Evolutionary conservation across 352 stramenopile species (phyloP), one percentile per base, ranked within the genome.

Genomic region (Blastocystis sp.): DNA sequence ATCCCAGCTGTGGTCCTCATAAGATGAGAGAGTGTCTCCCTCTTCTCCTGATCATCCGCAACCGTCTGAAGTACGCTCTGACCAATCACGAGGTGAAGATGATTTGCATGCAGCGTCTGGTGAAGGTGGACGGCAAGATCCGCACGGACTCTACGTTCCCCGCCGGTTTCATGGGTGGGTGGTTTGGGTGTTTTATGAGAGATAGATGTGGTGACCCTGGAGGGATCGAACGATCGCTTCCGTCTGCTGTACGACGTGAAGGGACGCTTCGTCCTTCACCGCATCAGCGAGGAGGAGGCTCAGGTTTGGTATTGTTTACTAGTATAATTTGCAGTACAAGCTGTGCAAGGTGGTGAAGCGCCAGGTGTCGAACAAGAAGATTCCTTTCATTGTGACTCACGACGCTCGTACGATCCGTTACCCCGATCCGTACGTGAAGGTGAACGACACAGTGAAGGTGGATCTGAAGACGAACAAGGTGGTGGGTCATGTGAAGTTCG

Each of bases 401-500:
- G 96, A 99, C 89, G 96, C 95, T 87, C 94, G 96, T 88, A 98
- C 96, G 44, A 96, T 99, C 89, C 94, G 96, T 85, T 99, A 98
- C 94, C 94, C 95, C 86, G 95, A 98, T 90, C 96, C 96, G 61
- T 87, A 97, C 84, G 94, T 98, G 89, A 97, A 97, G 91, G 93
- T 97, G 77, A 97, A 98, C 90, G 96, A 99, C 92, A 97, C 92
- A 56, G 92, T 99, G 90, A 98, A 98, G 94, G 93, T 99, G 75
- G 92, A 98, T 89, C 90, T 99, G 75, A 93, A 95, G 88, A 98
- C 94, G 48, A 94, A 94, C 88, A 98, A 98, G 92, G 92, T 98
- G 79, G 92, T 94, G 34, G 94, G 97, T 87, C 94, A 97, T 88
- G 92, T 97, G 90, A 98, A 98, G 92, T 98, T 98, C 91, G 95